Base-by-base conservation (phyloP, 148 eudicot genomes). In the Silene conica region DNA sequence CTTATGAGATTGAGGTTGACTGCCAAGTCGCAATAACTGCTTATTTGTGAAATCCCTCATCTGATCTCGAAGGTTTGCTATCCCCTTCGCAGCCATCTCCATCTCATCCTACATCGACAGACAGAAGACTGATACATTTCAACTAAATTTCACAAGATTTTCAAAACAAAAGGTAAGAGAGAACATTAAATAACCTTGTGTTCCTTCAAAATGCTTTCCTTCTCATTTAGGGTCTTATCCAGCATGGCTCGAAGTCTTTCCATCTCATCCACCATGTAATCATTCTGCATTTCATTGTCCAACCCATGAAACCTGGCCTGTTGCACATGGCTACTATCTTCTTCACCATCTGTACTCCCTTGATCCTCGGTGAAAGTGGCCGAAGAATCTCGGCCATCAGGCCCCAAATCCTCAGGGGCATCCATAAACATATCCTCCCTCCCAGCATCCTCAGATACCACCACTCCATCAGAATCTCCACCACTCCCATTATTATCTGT, bases 351-450 rank as follows among this genome's bases (percentile, higher is more conserved):
- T 6, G 79, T 74, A 74, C 60, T 79, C 71, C 81, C 88, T 31
- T 78, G 85, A 59, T 83, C 63, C 76, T 92, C 96, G 74, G 86
- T 71, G 67, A 58, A 76, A 74, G 67, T 62, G 34, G 77, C 78
- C 14, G 82, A 56, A 0, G 87, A 80, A 54, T 84, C 87, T 74
- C 84, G 83, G 54, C 81, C 87, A 19, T 86, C 92, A 69, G 84
- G 78, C 23, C 84, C 83, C 80, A 90, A 76, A 80, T 89, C 98
- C 82, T 94, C 99, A 2, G 99, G 85, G 72, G 96, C 95, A 79
- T 95, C 99, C 71, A 90, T 86, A 82, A 95, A 95, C 92, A 87
- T 90, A 66, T 94, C 98, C 54, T 94, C 97, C 77, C 84, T 87
- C 43, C 85, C 93, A 41, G 86, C 96, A 78, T 95, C 99, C 69